phyloP scores from a whole-genome alignment of 1,139 yeast species.

The Geotrichum australiense region DNA sequence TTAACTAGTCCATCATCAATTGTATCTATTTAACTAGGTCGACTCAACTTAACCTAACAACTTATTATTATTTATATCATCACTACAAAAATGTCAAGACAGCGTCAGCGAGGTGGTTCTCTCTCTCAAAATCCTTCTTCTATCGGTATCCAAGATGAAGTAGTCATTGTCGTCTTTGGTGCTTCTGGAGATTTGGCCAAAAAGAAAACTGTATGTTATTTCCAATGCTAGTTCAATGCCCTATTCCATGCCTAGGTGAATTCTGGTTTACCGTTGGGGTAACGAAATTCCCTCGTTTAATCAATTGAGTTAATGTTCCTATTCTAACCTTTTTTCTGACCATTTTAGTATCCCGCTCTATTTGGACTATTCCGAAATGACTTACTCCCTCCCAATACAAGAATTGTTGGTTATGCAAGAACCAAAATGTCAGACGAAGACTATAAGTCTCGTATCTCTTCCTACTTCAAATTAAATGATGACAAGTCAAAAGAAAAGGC shows the following conservation, averaged over 20 bases:
- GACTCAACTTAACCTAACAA: not conserved
- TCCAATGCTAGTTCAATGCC: not conserved
- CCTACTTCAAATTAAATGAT: conserved; percentile 55
- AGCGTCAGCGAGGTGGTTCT: conserved; percentile 13
- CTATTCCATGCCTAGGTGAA: not conserved
- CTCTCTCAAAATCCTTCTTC: not conserved
- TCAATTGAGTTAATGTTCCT: not conserved
- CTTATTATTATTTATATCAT: not conserved
- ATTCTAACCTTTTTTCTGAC: conserved; percentile 2
- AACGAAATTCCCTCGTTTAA: not conserved
- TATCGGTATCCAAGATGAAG: conserved; percentile 14
- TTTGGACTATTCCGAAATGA: conserved; percentile 55
- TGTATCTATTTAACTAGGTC: not conserved
- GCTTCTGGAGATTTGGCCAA: conserved; percentile 97
- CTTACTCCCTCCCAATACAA: conserved; percentile 58
- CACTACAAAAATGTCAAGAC: conserved; percentile 9
- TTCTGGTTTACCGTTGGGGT: not conserved
- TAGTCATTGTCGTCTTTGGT: conserved; percentile 71
- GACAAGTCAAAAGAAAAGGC: conserved; percentile 41
- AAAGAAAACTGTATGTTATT: conserved; percentile 67
- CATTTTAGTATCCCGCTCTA: conserved; percentile 13
- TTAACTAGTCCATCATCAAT: no score
- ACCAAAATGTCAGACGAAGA: conserved; percentile 63
- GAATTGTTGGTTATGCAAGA: conserved; percentile 89
- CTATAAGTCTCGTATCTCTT: conserved; percentile 57